Conservation (phyloP, 257 asterid genomes). For the Gentiana macrophylla region DNA sequence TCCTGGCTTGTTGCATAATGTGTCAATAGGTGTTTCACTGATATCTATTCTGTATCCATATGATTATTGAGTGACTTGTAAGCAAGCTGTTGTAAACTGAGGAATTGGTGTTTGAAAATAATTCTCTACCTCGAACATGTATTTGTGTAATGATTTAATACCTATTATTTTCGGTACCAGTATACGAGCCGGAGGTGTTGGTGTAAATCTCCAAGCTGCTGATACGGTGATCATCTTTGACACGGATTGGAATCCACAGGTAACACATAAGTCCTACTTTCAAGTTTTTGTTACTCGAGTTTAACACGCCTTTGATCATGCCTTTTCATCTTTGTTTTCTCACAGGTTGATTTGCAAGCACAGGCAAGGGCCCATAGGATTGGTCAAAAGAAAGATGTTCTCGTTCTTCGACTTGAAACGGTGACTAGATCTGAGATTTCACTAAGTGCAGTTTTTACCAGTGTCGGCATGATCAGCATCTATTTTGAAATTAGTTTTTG, state of each 20-base stretch:
- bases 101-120: too few species aligned
- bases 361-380: slow-evolving; percentile 99
- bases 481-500: neutral
- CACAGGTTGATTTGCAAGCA: slow-evolving; percentile 99
- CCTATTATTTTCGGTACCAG: slow-evolving; percentile 28
- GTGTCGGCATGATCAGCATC: neutral
- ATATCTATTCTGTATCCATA: neutral
- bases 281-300: slow-evolving; percentile 5
- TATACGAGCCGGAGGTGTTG: slow-evolving; percentile 99
- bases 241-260: slow-evolving; percentile 99
- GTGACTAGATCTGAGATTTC: slow-evolving; percentile 28
- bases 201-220: slow-evolving; percentile 99
- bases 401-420: slow-evolving; percentile 95
- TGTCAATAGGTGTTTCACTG: neutral
- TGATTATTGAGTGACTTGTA: neutral
- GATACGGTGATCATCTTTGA: slow-evolving; percentile 98
- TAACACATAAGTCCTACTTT: slow-evolving; percentile 17
- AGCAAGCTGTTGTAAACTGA: too few species aligned
- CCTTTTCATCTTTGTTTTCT: slow-evolving; percentile 9
- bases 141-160: slow-evolving; percentile 9
- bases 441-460: neutral
- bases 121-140: neutral
- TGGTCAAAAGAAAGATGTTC: slow-evolving; percentile 98
- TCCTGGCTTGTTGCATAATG: too few species aligned
- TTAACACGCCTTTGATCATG: neutral